Base-by-base conservation (phyloP, 768 basidiomycete species). In the Mycena galericulata region DNA sequence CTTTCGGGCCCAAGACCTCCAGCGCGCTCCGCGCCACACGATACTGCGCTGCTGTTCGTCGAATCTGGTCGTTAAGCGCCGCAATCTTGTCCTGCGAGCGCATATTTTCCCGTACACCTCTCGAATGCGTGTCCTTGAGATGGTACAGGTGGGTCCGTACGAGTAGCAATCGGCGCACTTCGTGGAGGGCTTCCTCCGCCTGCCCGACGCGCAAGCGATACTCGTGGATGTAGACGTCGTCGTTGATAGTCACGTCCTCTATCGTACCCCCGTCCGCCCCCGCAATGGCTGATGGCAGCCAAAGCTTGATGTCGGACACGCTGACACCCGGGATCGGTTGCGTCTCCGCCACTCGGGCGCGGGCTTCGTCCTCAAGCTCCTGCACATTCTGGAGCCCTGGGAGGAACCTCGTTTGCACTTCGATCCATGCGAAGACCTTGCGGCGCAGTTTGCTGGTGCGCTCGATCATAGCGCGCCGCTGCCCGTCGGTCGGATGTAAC, bases 101-200 rank as follows among this genome's bases (percentile, higher is more conserved):
- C 0, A 75, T 78, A 40, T 78, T 77, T 1, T 73, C 70, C 9
- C 56, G 51, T 45, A 76, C 75, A 3, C 76, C 75, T 2, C 67
- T 61, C 20, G 75, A 59, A 30, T 70, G 67, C 3, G 60, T 69
- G 47, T 75, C 65, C 50, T 77, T 78, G 51, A 72, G 67, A 15
- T 68, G 64, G 54, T 64, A 72, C 10, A 75, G 36, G 20, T 73
- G 65, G 3, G 72, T 65, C 4, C 74, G 69, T 1, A 73, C 61
- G 29, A 74, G 75, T 5, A 78, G 64, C 12, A 74, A 68, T 14
- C 62, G 62, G 0, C 73, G 67, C 5, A 80, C 34, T 0, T 53
- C 59, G 14, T 71, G 68, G 2, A 79, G 71, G 0, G 75, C 58
- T 40, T 80, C 76, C 24, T 70, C 51, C 2, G 77, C 77, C 57